Evolutionary conservation across 768 basidiomycete species (phyloP).

Genomic region (Tulasnella sp.): DNA sequence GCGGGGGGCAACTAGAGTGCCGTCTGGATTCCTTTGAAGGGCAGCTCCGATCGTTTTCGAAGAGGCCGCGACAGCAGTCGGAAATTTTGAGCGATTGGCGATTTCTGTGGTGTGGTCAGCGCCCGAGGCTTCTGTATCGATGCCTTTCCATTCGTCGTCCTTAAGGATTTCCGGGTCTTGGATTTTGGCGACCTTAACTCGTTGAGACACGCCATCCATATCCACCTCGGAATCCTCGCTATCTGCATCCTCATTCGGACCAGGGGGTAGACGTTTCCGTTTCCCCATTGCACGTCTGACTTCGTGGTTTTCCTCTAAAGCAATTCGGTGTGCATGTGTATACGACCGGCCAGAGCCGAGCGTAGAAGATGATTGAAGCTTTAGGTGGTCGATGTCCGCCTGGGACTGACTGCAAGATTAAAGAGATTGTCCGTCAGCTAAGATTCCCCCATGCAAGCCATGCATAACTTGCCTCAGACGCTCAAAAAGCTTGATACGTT

Average conservation of each 20-base stretch:
- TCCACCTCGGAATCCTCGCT: conserved; percentile 22
- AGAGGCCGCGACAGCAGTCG: conserved; percentile 9
- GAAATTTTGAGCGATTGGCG: conserved; percentile 22
- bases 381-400: conserved; percentile 47
- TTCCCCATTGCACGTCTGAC: conserved; percentile 29
- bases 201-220: conserved; percentile 5
- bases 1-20: conserved; percentile 41
- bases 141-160: conserved; percentile 25
- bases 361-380: conserved; percentile 69
- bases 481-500: conserved; percentile 61
- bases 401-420: conserved; percentile 54
- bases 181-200: background rate
- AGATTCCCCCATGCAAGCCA: too few relatives aligned
- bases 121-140: conserved; percentile 21
- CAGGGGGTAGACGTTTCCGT: conserved; percentile 38
- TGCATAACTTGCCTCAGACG: conserved; percentile 61
- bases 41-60: conserved; percentile 45
- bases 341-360: conserved; percentile 62
- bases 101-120: conserved; percentile 20
- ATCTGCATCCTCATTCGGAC: conserved; percentile 18
- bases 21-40: conserved; percentile 55
- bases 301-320: conserved; percentile 49
- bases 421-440: too few relatives aligned
- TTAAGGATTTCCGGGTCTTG: conserved; percentile 26
- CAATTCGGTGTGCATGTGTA: conserved; percentile 51